Evolutionary conservation across 2,329 filamentous ascomycete genomes (phyloP).

Genomic region (Sporothrix variecibatus): DNA sequence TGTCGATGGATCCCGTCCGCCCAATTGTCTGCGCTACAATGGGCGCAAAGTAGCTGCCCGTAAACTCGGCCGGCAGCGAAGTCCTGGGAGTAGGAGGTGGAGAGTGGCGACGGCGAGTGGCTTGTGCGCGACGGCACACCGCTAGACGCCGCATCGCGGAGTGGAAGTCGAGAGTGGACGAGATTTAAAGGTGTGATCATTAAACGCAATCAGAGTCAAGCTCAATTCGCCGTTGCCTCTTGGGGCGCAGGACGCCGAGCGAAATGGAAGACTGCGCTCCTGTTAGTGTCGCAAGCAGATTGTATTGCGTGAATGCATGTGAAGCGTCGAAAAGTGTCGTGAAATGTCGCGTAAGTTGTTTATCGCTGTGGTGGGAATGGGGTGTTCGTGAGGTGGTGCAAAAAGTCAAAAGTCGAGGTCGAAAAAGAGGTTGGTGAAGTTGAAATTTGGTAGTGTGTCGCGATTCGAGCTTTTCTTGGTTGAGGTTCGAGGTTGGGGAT

Average conservation of each 20-base stretch:
- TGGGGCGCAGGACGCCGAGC: not conserved
- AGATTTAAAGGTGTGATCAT: too few relatives aligned
- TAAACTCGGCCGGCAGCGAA: not conserved
- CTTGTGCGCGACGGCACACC: constrained; percentile 15
- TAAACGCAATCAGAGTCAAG: not conserved
- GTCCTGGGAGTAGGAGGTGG: constrained; percentile 18
- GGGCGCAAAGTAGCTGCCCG: constrained; percentile 21
- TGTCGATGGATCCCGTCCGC: constrained; percentile 12
- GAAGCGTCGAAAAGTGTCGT: not conserved
- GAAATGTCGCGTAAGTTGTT: not conserved
- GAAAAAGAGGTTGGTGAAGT: not conserved
- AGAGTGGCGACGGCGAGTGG: constrained; percentile 23
- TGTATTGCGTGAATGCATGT: not conserved
- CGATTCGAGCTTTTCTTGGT: not conserved
- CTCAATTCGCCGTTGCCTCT: not conserved
- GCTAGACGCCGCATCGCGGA: constrained; percentile 9
- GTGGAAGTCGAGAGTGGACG: not conserved
- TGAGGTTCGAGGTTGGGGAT: not conserved
- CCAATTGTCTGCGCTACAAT: not conserved
- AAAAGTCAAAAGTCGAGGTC: not conserved
- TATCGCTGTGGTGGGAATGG: not conserved
- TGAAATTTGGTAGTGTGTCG: not conserved
- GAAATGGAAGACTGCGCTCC: not conserved
- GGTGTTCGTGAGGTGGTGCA: not conserved
- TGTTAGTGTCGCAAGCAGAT: not conserved